A percentile compares a stretch with the other conserved stretches of the same genome.
Conservation (phyloP, 1,284 basidiomycete species). For the Leccinum subatratum region DNA sequence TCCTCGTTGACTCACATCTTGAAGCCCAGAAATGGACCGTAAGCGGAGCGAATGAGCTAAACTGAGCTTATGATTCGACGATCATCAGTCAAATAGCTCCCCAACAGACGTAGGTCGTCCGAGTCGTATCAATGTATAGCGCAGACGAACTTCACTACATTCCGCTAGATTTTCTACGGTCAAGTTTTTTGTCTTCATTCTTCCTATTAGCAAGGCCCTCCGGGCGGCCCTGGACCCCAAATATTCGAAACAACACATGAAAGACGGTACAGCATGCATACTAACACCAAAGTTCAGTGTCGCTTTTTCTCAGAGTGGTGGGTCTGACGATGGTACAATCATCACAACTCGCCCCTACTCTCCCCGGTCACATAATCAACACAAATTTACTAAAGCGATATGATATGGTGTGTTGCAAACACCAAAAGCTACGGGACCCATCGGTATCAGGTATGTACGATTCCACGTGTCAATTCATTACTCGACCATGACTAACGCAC, state of each 20-base stretch:
- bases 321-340: not conserved
- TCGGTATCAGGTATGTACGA: not conserved
- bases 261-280: conserved; percentile 2
- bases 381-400: not conserved
- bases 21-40: not conserved
- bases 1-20: not conserved
- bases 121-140: not conserved
- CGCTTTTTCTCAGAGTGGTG: not conserved
- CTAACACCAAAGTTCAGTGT: not conserved
- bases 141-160: not conserved
- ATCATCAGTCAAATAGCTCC: not conserved
- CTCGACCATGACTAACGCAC: conserved; percentile 39
- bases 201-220: not conserved
- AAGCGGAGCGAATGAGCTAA: not conserved
- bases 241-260: too few relatives aligned
- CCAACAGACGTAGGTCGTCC: not conserved
- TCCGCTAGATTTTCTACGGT: not conserved
- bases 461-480: conserved; percentile 9
- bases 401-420: not conserved
- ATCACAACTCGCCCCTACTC: not conserved
- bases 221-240: too few relatives aligned
- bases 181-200: not conserved
- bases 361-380: not conserved
- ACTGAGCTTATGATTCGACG: not conserved
- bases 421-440: not conserved